phyloP scores from a whole-genome alignment of 352 stramenopile species.

The Phytophthora rubi region DNA sequence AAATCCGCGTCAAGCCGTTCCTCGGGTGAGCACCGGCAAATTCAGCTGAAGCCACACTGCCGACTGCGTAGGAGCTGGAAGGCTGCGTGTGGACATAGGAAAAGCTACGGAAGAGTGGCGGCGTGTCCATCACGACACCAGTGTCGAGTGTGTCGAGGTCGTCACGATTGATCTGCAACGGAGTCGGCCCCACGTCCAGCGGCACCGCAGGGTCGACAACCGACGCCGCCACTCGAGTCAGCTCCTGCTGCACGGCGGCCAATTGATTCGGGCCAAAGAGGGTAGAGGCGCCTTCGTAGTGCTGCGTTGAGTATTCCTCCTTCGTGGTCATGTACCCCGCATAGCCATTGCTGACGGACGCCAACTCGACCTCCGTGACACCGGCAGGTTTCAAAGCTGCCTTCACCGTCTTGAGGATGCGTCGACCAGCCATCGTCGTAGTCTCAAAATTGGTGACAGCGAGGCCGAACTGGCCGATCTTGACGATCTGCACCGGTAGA shows the following conservation, averaged over 20 bases:
- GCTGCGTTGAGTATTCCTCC: conserved; percentile 66
- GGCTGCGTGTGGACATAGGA: conserved; percentile 37
- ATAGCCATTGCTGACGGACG: conserved; percentile 64
- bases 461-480: conserved; percentile 60
- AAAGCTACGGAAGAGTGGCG: conserved; percentile 30
- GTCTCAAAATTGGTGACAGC: conserved; percentile 66
- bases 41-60: conserved; percentile 38
- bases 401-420: conserved; percentile 47
- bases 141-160: conserved; percentile 43
- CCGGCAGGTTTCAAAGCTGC: conserved; percentile 27
- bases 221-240: conserved; percentile 44
- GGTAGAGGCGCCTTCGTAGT: conserved; percentile 79
- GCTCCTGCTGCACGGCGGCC: conserved; percentile 58
- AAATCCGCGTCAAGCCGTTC: conserved; percentile 43
- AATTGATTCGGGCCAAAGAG: conserved; percentile 76
- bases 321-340: conserved; percentile 67
- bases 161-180: conserved; percentile 43
- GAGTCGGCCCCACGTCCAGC: conserved; percentile 41
- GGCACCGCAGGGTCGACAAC: conserved; percentile 26
- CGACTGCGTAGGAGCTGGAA: conserved; percentile 34
- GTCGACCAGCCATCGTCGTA: conserved; percentile 62
- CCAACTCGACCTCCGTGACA: conserved; percentile 58
- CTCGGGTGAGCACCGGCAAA: conserved; percentile 58
- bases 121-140: conserved; percentile 45
- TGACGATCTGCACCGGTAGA: conserved; percentile 63